Evolutionary conservation across 148 eudicot genomes (phyloP).

Genomic region (Pouteria glomerata): DNA sequence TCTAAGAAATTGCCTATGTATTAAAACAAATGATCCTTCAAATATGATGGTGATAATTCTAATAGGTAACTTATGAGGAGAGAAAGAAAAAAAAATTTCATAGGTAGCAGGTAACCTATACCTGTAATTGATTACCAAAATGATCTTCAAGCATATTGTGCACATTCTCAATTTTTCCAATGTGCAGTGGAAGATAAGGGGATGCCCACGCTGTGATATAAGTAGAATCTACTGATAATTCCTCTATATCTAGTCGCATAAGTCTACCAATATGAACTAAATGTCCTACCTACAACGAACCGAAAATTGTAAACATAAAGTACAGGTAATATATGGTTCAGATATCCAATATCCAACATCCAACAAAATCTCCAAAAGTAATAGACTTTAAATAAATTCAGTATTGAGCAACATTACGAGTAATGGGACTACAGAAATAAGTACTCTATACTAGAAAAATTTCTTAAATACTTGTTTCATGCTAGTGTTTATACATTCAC

Average conservation of each 20-base stretch:
- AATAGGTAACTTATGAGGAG: too few species aligned
- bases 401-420: not conserved
- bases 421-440: not conserved
- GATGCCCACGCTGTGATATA: constrained; percentile 97
- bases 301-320: constrained; percentile 1
- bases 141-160: constrained; percentile 54
- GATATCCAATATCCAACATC: not conserved
- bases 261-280: constrained; percentile 92
- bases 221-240: constrained; percentile 58
- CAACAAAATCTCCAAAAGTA: not conserved
- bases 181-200: constrained; percentile 75
- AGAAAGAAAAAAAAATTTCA: not conserved
- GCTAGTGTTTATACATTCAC: not conserved
- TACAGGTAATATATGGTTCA: not conserved
- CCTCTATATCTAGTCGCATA: constrained; percentile 74
- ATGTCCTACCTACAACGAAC: constrained; percentile 60
- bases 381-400: not conserved
- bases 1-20: too few species aligned
- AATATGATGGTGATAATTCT: too few species aligned
- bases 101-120: constrained; percentile 15
- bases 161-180: constrained; percentile 83
- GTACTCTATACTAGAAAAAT: not conserved
- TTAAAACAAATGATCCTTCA: not conserved
- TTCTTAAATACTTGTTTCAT: not conserved
- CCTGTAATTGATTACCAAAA: constrained; percentile 86